A percentile compares a stretch with the other conserved stretches of the same genome.
phyloP scores from a whole-genome alignment of 1,284 basidiomycete species.

The Irpex sp. region DNA sequence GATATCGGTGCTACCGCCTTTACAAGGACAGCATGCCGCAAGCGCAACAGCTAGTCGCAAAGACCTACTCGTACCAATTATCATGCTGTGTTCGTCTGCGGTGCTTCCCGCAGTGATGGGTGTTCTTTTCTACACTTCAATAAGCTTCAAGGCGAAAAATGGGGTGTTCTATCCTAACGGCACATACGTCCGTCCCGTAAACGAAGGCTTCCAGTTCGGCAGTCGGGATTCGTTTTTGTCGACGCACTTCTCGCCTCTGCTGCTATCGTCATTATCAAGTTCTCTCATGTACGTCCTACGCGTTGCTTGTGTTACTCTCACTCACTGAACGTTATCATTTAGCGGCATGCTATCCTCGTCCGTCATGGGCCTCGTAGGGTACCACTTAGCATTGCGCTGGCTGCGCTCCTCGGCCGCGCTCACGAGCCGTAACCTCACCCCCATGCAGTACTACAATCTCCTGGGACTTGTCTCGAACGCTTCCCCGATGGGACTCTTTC shows the following conservation, averaged over 20 bases:
- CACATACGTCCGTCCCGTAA: not conserved
- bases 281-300: not conserved
- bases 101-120: not conserved
- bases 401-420: not conserved
- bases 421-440: not conserved
- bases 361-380: not conserved
- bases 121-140: not conserved
- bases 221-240: not conserved
- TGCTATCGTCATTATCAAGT: not conserved
- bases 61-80: not conserved
- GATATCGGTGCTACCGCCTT: too few relatives aligned
- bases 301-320: not conserved
- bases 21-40: too few relatives aligned
- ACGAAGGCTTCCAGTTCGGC: not conserved
- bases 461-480: not conserved
- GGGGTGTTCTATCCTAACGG: not conserved
- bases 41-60: not conserved
- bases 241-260: not conserved
- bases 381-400: not conserved
- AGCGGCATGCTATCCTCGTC: not conserved
- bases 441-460: not conserved
- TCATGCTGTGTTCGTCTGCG: not conserved
- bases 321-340: not conserved
- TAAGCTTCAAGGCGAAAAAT: not conserved
- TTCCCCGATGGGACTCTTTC: not conserved